These are phyloP conservation scores for Leucogyrophana mollusca DNA, from an alignment of 768 basidiomycete species.

Conservation along the genomic window DNA sequence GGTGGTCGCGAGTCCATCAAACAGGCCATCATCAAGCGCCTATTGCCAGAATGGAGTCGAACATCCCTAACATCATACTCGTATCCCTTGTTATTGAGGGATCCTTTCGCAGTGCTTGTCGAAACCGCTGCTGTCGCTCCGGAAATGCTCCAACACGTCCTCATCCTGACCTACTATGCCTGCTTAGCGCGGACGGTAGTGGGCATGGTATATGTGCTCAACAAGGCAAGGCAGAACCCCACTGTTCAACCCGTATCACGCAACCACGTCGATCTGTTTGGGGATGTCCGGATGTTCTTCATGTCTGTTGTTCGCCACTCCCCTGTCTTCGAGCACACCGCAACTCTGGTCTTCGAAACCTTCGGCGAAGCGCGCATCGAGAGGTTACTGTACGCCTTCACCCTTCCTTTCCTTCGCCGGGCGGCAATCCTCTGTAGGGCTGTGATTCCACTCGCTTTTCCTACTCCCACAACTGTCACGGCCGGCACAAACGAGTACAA, in stretches of 20 bases:
- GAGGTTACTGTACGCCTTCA: slow-evolving; percentile 83
- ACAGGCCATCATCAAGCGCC: slow-evolving; percentile 84
- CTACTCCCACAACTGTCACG: slow-evolving; percentile 41
- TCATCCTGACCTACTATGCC: slow-evolving; percentile 89
- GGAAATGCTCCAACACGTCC: slow-evolving; percentile 84
- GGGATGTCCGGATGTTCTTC: slow-evolving; percentile 85
- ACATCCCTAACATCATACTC: slow-evolving; percentile 81
- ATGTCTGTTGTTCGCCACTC: slow-evolving; percentile 90
- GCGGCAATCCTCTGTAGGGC: slow-evolving; percentile 84
- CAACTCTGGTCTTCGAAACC: slow-evolving; percentile 73
- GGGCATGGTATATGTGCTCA: slow-evolving; percentile 79
- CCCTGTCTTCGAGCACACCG: slow-evolving; percentile 82
- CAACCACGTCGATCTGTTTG: slow-evolving; percentile 71
- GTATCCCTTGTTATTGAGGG: slow-evolving; percentile 82
- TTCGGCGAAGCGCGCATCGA: slow-evolving; percentile 85
- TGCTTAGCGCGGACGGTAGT: slow-evolving; percentile 84
- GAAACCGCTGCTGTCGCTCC: slow-evolving; percentile 91
- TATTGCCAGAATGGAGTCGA: slow-evolving; percentile 90
- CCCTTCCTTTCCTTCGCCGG: slow-evolving; percentile 87
- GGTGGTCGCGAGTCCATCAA: slow-evolving; percentile 76
- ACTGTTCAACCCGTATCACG: slow-evolving; percentile 44
- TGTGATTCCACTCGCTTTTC: slow-evolving; percentile 63
- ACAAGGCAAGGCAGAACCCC: slow-evolving; percentile 61
- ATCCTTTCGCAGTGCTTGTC: slow-evolving; percentile 86
- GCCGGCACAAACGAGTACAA: slow-evolving; percentile 68